Conservation (phyloP, 2,329 filamentous ascomycete genomes). For the Microcera coccophila region DNA sequence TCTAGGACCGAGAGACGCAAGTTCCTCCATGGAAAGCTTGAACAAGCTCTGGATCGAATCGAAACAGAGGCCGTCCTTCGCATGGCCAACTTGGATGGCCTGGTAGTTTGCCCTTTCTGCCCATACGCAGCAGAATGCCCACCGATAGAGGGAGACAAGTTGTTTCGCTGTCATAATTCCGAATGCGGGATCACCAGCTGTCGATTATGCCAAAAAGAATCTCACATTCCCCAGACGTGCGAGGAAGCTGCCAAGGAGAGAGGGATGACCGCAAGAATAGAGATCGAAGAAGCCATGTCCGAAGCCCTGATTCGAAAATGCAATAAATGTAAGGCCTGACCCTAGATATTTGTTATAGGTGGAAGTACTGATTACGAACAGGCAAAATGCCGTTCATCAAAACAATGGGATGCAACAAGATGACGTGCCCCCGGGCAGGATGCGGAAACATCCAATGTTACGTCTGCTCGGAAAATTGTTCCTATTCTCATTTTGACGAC, state of each 20-base stretch:
- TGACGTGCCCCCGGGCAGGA: slow-evolving; percentile 59
- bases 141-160: slow-evolving; percentile 62
- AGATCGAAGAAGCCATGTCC: slow-evolving; percentile 82
- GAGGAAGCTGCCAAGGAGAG: slow-evolving; percentile 60
- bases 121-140: slow-evolving; percentile 72
- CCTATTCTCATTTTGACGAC: slow-evolving; percentile 70
- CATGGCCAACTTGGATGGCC: slow-evolving; percentile 65
- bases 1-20: slow-evolving; percentile 48
- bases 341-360: not conserved
- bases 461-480: slow-evolving; percentile 63
- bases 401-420: slow-evolving; percentile 76
- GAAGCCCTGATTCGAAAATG: slow-evolving; percentile 72
- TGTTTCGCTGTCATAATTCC: slow-evolving; percentile 67
- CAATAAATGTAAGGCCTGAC: slow-evolving; percentile 51
- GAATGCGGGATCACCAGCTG: slow-evolving; percentile 63
- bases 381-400: slow-evolving; percentile 76
- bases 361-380: slow-evolving; percentile 16
- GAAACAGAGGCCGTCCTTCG: slow-evolving; percentile 67
- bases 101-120: slow-evolving; percentile 78
- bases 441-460: slow-evolving; percentile 61
- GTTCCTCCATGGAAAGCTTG: slow-evolving; percentile 56
- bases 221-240: slow-evolving; percentile 71
- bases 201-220: slow-evolving; percentile 62
- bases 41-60: slow-evolving; percentile 62
- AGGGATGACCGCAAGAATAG: slow-evolving; percentile 58